Conservation (phyloP, 768 basidiomycete species). For the Nevesoporus exiguus region DNA sequence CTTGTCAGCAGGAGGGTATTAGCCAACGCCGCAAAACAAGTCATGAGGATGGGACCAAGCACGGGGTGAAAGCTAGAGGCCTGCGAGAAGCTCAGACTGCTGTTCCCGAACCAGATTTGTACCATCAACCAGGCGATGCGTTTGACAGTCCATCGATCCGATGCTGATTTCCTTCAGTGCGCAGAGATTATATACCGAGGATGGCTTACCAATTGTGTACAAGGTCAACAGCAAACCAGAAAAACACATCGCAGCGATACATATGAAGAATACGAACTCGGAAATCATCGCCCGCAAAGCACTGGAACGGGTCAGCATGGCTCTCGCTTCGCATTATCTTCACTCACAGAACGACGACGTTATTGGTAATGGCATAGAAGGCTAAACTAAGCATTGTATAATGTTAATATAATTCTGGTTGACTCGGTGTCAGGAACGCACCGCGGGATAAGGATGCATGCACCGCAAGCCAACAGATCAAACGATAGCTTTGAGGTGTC, state of each 20-base stretch:
- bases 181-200: conserved; percentile 13
- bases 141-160: conserved; percentile 32
- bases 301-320: conserved; percentile 36
- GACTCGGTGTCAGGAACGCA: conserved; percentile 24
- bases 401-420: neutral
- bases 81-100: conserved; percentile 55
- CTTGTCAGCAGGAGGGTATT: conserved; percentile 81
- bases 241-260: conserved; percentile 74
- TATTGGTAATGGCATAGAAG: conserved; percentile 77
- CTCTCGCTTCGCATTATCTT: neutral
- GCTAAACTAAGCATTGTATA: conserved; percentile 47
- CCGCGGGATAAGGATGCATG: conserved; percentile 84
- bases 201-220: conserved; percentile 43
- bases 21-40: conserved; percentile 70
- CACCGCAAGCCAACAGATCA: conserved; percentile 80
- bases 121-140: conserved; percentile 81
- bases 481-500: conserved; percentile 61
- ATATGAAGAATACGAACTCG: conserved; percentile 77
- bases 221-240: conserved; percentile 67
- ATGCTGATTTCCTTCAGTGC: conserved; percentile 28
- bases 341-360: conserved; percentile 71
- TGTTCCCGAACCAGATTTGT: conserved; percentile 85
- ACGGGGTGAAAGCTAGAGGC: conserved; percentile 62
- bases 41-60: conserved; percentile 79
- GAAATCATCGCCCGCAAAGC: conserved; percentile 79